These are phyloP conservation scores for Salix purpurea DNA, from an alignment of 345 rosid species.

Conservation along the genomic window DNA sequence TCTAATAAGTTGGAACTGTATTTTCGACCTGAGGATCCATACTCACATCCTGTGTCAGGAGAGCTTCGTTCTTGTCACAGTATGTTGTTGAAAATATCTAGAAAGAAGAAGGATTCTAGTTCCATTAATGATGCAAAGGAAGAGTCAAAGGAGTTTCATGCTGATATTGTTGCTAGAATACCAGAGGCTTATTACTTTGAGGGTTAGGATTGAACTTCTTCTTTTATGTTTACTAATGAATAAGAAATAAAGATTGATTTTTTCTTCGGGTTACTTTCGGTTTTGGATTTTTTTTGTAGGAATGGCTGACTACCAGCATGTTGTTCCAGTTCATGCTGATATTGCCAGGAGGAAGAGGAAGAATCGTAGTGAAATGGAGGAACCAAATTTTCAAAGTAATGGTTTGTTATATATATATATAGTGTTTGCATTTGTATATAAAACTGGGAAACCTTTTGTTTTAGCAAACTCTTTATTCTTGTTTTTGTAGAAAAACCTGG, in stretches of 20 bases:
- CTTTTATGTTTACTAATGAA: neutral
- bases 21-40: conserved; percentile 92
- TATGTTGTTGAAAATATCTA: conserved; percentile 57
- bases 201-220: conserved; percentile 37
- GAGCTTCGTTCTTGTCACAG: conserved; percentile 48
- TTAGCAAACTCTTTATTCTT: neutral
- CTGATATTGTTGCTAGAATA: conserved; percentile 65
- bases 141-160: conserved; percentile 35
- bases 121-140: neutral
- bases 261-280: neutral
- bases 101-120: conserved; percentile 19
- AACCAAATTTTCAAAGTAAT: conserved; percentile 44
- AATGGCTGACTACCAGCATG: conserved; percentile 95
- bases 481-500: conserved; percentile 44
- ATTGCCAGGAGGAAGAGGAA: conserved; percentile 61
- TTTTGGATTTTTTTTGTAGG: conserved; percentile 39
- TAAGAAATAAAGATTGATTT: neutral
- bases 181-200: conserved; percentile 69
- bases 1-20: conserved; percentile 64
- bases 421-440: neutral
- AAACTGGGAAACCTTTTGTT: neutral
- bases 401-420: neutral
- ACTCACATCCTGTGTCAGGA: conserved; percentile 74
- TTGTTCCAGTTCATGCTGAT: conserved; percentile 76
- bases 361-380: conserved; percentile 53